These are phyloP conservation scores for Rhamnella rubrinervis DNA, from an alignment of 331 rosid genomes.

Conservation along the genomic window DNA sequence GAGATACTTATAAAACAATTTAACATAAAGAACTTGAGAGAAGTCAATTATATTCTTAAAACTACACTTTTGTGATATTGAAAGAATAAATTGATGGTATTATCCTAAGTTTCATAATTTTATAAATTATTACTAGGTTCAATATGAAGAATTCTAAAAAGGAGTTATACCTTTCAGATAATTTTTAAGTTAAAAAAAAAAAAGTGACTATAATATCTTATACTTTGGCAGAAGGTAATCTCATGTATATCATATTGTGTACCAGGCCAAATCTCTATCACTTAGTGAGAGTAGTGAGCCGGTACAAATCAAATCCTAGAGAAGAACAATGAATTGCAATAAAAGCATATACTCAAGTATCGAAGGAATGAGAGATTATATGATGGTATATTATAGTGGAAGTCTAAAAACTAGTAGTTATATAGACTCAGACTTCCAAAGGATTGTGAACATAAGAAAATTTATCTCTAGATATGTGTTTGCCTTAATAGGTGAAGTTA, in stretches of 20 bases:
- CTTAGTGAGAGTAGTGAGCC: background rate
- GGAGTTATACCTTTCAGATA: background rate
- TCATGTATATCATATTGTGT: background rate
- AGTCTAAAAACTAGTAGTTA: too few species aligned
- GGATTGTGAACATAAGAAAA: too few species aligned
- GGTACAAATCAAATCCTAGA: background rate
- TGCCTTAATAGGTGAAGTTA: too few species aligned
- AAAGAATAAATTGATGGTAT: background rate
- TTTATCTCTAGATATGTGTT: too few species aligned
- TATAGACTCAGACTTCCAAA: too few species aligned
- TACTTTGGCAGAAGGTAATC: background rate
- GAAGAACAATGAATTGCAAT: background rate
- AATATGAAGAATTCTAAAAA: too few species aligned
- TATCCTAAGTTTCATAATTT: background rate
- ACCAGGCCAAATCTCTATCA: background rate
- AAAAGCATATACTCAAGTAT: background rate
- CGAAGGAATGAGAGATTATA: background rate
- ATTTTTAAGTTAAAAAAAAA: too few species aligned
- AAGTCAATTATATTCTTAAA: background rate
- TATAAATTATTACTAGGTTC: background rate
- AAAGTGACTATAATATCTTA: background rate
- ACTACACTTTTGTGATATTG: background rate
- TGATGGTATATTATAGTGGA: background rate
- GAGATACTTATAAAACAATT: background rate
- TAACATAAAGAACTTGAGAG: background rate